Percentiles rank a stretch among this genome's conserved stretches.
Evolutionary conservation across 768 basidiomycete species (phyloP).

Genomic region (Scleroderma bovista): DNA sequence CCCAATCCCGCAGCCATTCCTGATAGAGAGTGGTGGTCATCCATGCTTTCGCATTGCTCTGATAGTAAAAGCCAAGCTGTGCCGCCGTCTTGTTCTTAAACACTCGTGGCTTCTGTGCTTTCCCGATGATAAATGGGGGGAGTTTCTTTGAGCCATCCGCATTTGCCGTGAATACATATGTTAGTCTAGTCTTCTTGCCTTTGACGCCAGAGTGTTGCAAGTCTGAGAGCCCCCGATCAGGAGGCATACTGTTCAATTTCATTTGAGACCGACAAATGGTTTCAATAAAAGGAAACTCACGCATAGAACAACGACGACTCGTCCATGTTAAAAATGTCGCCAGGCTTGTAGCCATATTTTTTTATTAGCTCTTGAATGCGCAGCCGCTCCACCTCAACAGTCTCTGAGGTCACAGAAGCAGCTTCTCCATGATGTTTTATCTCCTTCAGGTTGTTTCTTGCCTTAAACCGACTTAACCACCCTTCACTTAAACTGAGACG

Average conservation of each 20-base stretch:
- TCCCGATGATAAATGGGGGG: constrained; percentile 29
- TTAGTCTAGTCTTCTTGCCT: constrained; percentile 1
- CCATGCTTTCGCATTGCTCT: constrained; percentile 35
- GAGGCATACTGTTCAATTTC: constrained; percentile 3
- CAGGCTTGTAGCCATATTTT: constrained; percentile 18
- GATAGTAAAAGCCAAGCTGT: constrained; percentile 31
- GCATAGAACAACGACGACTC: constrained; percentile 32
- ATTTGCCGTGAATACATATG: constrained; percentile 15
- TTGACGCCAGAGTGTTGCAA: not conserved
- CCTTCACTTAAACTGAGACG: constrained; percentile 28
- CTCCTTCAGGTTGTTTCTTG: not conserved
- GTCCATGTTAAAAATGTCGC: constrained; percentile 35
- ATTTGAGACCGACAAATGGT: not conserved
- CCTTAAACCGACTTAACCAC: constrained; percentile 11
- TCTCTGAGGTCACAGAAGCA: constrained; percentile 18
- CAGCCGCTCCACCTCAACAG: constrained; percentile 20
- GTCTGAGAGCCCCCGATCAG: not conserved
- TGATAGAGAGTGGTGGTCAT: constrained; percentile 32
- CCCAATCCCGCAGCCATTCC: constrained; percentile 23
- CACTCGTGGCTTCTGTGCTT: constrained; percentile 23
- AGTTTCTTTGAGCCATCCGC: constrained; percentile 30
- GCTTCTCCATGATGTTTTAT: constrained; percentile 29
- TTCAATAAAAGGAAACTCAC: constrained; percentile 10
- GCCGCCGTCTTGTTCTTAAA: constrained; percentile 8
- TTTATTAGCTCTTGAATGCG: constrained; percentile 24